A percentile compares a stretch with the other conserved stretches of the same genome.
Evolutionary conservation across 352 stramenopile species (phyloP).

Genomic region (Phytophthora colocasiae): DNA sequence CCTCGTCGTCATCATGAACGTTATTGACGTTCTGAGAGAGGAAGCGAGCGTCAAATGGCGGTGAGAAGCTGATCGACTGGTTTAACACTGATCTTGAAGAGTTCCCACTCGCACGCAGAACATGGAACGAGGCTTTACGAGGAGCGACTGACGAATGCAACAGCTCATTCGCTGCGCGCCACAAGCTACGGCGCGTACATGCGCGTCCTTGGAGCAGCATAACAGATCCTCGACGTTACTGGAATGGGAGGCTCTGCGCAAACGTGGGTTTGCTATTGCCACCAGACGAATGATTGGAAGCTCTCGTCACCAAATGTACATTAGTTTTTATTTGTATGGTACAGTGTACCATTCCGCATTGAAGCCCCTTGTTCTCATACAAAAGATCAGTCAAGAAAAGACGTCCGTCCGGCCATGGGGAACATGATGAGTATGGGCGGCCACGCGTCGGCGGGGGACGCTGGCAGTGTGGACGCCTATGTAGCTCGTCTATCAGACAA

Average conservation of each 20-base stretch:
- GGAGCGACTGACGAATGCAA: slow-evolving; percentile 7
- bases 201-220: slow-evolving; percentile 36
- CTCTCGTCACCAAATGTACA: slow-evolving; percentile 4
- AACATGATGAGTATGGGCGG: slow-evolving; percentile 71
- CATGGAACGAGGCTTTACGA: background rate
- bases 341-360: slow-evolving; percentile 24
- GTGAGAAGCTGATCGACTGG: background rate
- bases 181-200: slow-evolving; percentile 17
- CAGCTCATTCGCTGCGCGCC: slow-evolving; percentile 19
- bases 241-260: slow-evolving; percentile 39
- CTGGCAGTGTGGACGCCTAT: slow-evolving; percentile 44
- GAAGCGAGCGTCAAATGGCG: slow-evolving; percentile 22
- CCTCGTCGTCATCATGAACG: slow-evolving; percentile 18
- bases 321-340: too few species aligned
- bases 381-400: slow-evolving; percentile 23
- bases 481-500: slow-evolving; percentile 59
- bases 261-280: background rate
- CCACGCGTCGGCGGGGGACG: slow-evolving; percentile 13
- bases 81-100: slow-evolving; percentile 1
- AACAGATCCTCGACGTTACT: background rate
- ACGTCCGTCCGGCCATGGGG: slow-evolving; percentile 46
- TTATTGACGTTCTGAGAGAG: slow-evolving; percentile 27
- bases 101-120: background rate
- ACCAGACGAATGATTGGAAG: too few species aligned
- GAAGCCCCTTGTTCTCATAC: slow-evolving; percentile 23